Evolutionary conservation across 805 yeast genomes (phyloP).

Genomic region (Saccharomycopsis schoenii): DNA sequence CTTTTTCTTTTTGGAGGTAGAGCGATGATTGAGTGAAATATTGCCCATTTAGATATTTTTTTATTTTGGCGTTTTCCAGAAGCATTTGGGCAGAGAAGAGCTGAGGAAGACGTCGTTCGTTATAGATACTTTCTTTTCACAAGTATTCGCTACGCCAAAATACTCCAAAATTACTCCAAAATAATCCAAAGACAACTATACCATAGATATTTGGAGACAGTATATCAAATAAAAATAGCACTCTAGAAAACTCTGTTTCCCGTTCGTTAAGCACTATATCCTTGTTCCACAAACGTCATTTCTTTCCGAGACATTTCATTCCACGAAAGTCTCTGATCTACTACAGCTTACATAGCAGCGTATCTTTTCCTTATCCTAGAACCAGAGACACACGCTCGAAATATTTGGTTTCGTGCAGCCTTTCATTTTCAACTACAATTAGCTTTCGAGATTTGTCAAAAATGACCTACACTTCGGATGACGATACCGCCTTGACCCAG

Average conservation of each 20-base stretch:
- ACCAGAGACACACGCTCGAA: neutral
- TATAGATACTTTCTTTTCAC: too few relatives aligned
- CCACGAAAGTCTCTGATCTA: neutral
- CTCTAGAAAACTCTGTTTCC: neutral
- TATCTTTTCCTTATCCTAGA: neutral
- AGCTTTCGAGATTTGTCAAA: neutral
- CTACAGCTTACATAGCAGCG: neutral
- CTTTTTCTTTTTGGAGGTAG: neutral
- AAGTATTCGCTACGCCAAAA: too few relatives aligned
- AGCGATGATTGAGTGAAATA: neutral
- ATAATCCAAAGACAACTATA: too few relatives aligned
- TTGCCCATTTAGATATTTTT: neutral
- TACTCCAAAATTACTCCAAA: too few relatives aligned
- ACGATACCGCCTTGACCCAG: constrained; percentile 22
- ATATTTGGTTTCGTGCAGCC: neutral
- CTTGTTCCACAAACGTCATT: neutral
- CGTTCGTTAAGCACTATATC: neutral
- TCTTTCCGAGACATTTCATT: neutral
- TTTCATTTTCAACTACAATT: neutral
- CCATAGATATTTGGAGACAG: too few relatives aligned
- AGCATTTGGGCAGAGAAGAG: neutral
- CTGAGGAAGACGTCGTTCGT: neutral
- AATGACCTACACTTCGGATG: constrained; percentile 20
- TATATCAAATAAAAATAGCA: too few relatives aligned
- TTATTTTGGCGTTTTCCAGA: neutral